Evolutionary conservation across 225 moss, liverwort and hornwort species (phyloP).

Genomic region (Sphagnum contortum): DNA sequence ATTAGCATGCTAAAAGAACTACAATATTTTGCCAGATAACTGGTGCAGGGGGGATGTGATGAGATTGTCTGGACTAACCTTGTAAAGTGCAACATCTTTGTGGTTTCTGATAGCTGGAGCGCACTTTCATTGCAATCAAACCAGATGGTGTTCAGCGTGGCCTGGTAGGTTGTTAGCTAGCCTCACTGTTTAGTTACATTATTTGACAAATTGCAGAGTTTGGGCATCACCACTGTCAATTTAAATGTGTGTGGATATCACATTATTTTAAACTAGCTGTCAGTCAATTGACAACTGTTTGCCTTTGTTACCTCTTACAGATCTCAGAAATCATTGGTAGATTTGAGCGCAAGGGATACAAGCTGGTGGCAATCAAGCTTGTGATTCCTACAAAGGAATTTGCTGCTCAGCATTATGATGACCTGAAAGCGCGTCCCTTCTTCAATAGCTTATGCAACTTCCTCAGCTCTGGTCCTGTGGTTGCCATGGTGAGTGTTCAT

Average conservation of each 20-base stretch:
- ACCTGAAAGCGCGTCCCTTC: conserved; percentile 61
- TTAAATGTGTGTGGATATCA: no score
- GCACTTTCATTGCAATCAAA: conserved; percentile 84
- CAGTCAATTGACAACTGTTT: no score
- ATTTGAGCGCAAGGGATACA: conserved; percentile 82
- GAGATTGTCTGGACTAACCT: no score
- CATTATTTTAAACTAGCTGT: no score
- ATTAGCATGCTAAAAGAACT: no score
- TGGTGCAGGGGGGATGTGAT: no score
- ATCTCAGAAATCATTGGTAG: conserved; percentile 62
- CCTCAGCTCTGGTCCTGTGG: conserved; percentile 78
- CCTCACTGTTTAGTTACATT: no score
- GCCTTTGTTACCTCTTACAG: conserved; percentile 7
- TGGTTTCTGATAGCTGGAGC: conserved; percentile 38
- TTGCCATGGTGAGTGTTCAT: conserved; percentile 53
- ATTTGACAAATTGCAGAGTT: no score
- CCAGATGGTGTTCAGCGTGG: conserved; percentile 83
- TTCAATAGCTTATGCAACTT: conserved; percentile 73
- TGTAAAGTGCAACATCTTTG: no score
- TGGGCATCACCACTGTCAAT: no score
- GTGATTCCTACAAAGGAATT: conserved; percentile 70
- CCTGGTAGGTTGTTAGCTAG: conserved; percentile 23
- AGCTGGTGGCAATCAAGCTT: conserved; percentile 67
- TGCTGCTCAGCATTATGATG: conserved; percentile 76
- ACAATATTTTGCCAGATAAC: no score